phyloP scores from a whole-genome alignment of 139 green algal genomes.

The Chlamydomonas sp. region DNA sequence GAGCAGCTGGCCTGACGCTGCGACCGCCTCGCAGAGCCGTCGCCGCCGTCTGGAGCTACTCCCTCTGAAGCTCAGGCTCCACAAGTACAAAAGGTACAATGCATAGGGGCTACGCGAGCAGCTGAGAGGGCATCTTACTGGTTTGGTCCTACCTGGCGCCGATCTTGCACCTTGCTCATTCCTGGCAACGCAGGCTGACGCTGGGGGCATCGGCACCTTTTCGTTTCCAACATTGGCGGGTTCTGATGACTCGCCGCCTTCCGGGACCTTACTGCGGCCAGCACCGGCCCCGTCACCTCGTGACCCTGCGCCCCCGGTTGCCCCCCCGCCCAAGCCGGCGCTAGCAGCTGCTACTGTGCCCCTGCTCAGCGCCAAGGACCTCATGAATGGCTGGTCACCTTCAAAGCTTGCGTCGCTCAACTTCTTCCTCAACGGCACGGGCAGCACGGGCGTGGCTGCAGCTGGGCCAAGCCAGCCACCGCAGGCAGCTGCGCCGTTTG shows the following conservation, averaged over 20 bases:
- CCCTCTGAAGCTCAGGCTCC: no score
- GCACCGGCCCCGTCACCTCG: background rate
- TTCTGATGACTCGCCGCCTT: background rate
- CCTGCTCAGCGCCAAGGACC: background rate
- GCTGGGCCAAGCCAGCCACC: background rate
- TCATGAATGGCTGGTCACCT: constrained; percentile 14
- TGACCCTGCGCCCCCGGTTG: background rate
- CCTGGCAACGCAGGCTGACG: background rate
- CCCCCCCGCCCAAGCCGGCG: no score
- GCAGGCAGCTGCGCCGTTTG: background rate
- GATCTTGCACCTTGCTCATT: background rate
- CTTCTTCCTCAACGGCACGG: constrained; percentile 14
- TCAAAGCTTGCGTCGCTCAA: constrained; percentile 29
- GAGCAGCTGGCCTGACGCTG: no score
- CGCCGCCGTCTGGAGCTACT: no score
- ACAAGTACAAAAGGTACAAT: no score
- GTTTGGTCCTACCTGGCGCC: no score
- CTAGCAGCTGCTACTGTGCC: no score
- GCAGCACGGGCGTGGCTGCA: no score
- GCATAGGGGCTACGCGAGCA: no score
- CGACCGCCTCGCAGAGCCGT: no score
- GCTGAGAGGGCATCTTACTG: no score
- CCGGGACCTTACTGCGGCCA: background rate
- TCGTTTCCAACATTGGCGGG: constrained; percentile 11
- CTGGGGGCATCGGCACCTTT: background rate